Percentiles rank a stretch among this genome's conserved stretches.
Evolutionary conservation across 495 filamentous ascomycete species (phyloP).

Genomic region (Parathielavia appendiculata): DNA sequence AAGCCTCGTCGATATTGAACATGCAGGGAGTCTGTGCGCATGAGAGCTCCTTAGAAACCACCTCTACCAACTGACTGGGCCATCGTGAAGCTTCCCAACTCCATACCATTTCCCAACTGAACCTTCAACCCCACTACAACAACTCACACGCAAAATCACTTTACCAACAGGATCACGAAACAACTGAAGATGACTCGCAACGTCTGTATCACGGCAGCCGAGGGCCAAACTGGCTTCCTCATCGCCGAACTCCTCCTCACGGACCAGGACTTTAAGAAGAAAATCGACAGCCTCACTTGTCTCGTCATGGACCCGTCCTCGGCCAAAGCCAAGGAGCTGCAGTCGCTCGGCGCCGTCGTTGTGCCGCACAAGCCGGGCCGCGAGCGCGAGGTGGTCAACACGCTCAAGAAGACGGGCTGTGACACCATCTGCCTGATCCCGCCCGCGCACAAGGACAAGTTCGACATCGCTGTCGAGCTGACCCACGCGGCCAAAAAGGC

Average conservation of each 20-base stretch:
- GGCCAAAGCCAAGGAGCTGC: slow-evolving; percentile 50
- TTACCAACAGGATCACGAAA: slow-evolving; percentile 2
- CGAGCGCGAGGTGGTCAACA: slow-evolving; percentile 34
- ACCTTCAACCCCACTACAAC: background rate
- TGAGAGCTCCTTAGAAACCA: no score
- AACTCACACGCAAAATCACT: background rate
- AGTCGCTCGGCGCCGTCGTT: slow-evolving; percentile 48
- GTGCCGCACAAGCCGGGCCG: slow-evolving; percentile 43
- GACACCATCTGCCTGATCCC: slow-evolving; percentile 54
- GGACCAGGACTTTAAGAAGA: slow-evolving; percentile 38
- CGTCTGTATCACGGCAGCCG: slow-evolving; percentile 48
- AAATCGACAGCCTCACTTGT: slow-evolving; percentile 39
- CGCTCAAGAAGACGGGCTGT: slow-evolving; percentile 40
- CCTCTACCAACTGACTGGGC: no score
- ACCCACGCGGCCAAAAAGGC: slow-evolving; percentile 47
- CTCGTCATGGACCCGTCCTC: slow-evolving; percentile 44
- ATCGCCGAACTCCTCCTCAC: slow-evolving; percentile 52
- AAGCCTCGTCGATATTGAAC: no score
- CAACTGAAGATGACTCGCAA: slow-evolving; percentile 41
- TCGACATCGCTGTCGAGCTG: slow-evolving; percentile 47
- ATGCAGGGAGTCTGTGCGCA: no score
- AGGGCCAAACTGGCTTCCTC: slow-evolving; percentile 52
- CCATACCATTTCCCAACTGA: background rate
- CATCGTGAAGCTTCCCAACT: background rate
- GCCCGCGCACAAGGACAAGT: slow-evolving; percentile 45